Conservation (phyloP, 78 protist species). For the Ministeria vibrans region DNA sequence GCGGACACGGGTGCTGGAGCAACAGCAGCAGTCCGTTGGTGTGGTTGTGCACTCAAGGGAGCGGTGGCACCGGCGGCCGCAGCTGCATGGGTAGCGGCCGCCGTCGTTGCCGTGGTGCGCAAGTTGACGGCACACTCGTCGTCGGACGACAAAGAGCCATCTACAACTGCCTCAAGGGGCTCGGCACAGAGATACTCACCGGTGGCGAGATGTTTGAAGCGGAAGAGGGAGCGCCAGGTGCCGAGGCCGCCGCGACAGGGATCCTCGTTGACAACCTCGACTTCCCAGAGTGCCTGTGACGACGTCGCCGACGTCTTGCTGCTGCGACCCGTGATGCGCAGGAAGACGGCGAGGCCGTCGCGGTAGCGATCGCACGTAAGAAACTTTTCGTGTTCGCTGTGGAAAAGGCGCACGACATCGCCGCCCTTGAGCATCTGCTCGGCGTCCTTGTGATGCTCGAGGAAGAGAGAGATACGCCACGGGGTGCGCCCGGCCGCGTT, state of each 20-base stretch:
- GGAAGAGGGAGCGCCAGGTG: conserved; percentile 14
- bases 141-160: no score
- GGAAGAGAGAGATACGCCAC: neutral
- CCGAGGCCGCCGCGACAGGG: conserved; percentile 19
- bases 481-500: neutral
- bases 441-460: neutral
- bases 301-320: conserved; percentile 14
- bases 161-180: neutral
- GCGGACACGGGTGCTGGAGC: no score
- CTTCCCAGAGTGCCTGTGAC: conserved; percentile 34
- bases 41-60: no score
- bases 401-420: conserved; percentile 33
- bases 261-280: conserved; percentile 11
- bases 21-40: no score
- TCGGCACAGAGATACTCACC: conserved; percentile 22
- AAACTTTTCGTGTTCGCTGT: conserved; percentile 16
- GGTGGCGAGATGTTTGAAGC: conserved; percentile 36
- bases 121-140: no score
- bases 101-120: no score
- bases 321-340: conserved; percentile 9
- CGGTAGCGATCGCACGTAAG: conserved; percentile 1
- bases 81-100: no score
- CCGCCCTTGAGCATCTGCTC: conserved; percentile 11
- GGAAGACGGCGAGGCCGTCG: neutral
- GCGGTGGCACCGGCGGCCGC: no score